These are phyloP conservation scores for Lotus japonicus DNA, from an alignment of 306 rosid species.

Conservation along the genomic window DNA sequence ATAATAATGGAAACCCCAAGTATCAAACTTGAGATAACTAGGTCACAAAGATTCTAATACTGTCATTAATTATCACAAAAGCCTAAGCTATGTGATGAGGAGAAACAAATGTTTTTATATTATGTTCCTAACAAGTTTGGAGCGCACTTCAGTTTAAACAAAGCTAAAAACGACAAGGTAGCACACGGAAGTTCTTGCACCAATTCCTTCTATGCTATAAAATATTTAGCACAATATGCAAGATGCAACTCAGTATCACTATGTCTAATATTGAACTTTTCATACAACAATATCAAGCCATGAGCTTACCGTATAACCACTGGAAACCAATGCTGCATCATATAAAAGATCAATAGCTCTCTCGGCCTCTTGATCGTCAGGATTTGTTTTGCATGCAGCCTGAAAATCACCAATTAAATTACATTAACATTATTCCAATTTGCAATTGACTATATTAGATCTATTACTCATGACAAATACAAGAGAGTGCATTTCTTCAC, in stretches of 20 bases:
- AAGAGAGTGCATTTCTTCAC: neutral
- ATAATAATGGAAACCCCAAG: no score
- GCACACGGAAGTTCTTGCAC: neutral
- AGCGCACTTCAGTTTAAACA: neutral
- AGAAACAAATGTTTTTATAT: no score
- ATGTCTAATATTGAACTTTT: neutral
- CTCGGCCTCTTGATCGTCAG: slow-evolving; percentile 72
- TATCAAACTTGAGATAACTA: no score
- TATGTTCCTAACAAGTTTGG: no score
- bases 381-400: slow-evolving; percentile 73
- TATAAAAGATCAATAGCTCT: slow-evolving; percentile 91
- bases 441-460: neutral
- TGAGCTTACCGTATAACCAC: slow-evolving; percentile 76
- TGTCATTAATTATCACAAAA: no score
- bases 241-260: neutral
- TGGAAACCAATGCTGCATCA: slow-evolving; percentile 93
- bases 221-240: neutral
- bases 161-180: neutral
- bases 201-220: neutral
- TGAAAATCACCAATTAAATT: slow-evolving; percentile 26
- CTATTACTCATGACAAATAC: neutral
- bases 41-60: no score
- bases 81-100: no score
- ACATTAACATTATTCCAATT: slow-evolving; percentile 1
- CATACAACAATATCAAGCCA: neutral